A percentile compares a stretch with the other conserved stretches of the same genome.
These are phyloP conservation scores for Fomes fomentarius DNA, from an alignment of 1,284 basidiomycete species.

Conservation along the genomic window DNA sequence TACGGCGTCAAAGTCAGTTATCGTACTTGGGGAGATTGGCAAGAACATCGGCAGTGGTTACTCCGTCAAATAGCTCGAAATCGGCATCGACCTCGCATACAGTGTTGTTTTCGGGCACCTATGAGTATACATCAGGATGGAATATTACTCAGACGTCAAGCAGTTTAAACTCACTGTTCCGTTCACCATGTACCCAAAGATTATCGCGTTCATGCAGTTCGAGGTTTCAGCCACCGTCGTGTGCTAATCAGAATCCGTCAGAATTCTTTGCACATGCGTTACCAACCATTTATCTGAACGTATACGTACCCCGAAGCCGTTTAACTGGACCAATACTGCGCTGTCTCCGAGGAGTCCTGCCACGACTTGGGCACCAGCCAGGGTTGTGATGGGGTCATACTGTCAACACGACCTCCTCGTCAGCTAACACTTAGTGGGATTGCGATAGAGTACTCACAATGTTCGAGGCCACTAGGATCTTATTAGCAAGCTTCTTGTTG, in stretches of 20 bases:
- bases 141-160: too few species aligned
- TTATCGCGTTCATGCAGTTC: neutral
- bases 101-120: neutral
- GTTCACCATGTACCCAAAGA: neutral
- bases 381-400: constrained; percentile 24
- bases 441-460: constrained; percentile 3
- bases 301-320: constrained; percentile 20
- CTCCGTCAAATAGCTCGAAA: constrained; percentile 1
- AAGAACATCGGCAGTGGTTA: neutral
- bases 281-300: neutral
- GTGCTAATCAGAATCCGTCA: neutral
- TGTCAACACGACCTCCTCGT: neutral
- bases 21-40: neutral
- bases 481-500: constrained; percentile 26
- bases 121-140: too few species aligned
- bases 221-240: neutral
- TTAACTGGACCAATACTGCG: constrained; percentile 18
- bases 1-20: too few species aligned
- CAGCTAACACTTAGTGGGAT: too few species aligned
- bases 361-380: constrained; percentile 12
- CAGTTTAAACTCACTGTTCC: neutral
- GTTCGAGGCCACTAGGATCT: constrained; percentile 24
- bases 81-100: constrained; percentile 4
- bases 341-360: constrained; percentile 17
- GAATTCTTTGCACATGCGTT: neutral